These are phyloP conservation scores for Choiromyces venosus DNA, from an alignment of 495 filamentous ascomycete species.

Conservation along the genomic window DNA sequence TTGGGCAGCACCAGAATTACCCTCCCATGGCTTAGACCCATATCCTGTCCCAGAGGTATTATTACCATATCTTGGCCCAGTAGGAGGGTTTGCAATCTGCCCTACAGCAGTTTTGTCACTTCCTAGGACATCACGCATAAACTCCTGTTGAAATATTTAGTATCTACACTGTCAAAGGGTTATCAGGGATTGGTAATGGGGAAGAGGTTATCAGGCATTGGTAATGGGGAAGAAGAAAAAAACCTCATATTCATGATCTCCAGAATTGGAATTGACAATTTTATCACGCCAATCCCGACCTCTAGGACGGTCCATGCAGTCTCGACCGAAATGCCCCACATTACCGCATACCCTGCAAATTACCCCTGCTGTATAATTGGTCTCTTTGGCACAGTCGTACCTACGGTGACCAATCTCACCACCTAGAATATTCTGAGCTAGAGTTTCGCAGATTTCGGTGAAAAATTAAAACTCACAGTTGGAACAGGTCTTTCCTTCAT, in stretches of 20 bases:
- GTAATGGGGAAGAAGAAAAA: too few species aligned
- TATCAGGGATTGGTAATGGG: not conserved
- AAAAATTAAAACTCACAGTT: conserved; percentile 64
- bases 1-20: not conserved
- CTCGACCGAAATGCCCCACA: conserved; percentile 85
- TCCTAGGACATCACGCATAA: not conserved
- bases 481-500: conserved; percentile 96
- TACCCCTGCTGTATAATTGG: conserved; percentile 96
- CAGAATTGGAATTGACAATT: not conserved
- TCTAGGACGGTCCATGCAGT: conserved; percentile 87
- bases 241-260: not conserved
- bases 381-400: conserved; percentile 95
- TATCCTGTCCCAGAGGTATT: not conserved
- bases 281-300: conserved; percentile 87
- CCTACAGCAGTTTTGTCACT: not conserved
- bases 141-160: not conserved
- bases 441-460: conserved; percentile 7
- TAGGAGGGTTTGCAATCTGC: not conserved
- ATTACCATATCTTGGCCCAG: not conserved
- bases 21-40: not conserved
- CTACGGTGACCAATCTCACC: conserved; percentile 98
- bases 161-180: not conserved
- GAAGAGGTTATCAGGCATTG: too few species aligned
- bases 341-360: conserved; percentile 98
- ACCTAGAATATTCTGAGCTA: conserved; percentile 46